phyloP scores from a whole-genome alignment of 139 green algal genomes.

The Coelastrella sp. region DNA sequence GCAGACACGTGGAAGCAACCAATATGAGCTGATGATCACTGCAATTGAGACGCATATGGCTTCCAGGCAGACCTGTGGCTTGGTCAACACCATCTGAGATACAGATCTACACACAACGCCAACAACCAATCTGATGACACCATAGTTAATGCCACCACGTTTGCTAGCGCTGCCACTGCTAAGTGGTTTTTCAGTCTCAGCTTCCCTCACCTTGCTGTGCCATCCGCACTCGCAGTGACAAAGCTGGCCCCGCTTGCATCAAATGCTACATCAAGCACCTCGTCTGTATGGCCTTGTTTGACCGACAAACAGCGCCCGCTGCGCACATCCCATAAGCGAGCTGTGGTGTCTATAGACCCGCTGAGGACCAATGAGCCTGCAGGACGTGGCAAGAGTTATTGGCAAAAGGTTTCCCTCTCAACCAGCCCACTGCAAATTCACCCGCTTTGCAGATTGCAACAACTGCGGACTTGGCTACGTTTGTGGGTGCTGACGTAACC shows the following conservation, averaged over 20 bases:
- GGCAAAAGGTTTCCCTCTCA: background rate
- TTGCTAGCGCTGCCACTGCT: background rate
- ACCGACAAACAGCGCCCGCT: conserved; percentile 71
- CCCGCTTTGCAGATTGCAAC: no score
- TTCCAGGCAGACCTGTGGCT: background rate
- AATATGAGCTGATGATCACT: background rate
- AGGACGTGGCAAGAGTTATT: background rate
- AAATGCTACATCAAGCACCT: conserved; percentile 85
- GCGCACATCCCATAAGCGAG: conserved; percentile 76
- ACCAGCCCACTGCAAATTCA: no score
- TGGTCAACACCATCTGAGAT: background rate
- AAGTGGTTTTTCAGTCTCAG: background rate
- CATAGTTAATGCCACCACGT: background rate
- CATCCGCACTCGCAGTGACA: conserved; percentile 76
- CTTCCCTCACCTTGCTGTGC: conserved; percentile 64
- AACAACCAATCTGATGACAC: background rate
- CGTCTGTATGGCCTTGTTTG: conserved; percentile 80
- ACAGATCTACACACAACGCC: no score
- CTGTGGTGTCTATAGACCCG: conserved; percentile 80
- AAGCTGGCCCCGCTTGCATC: conserved; percentile 72
- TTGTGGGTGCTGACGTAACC: no score
- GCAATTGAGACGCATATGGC: background rate
- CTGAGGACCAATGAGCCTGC: conserved; percentile 68
- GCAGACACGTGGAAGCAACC: background rate
- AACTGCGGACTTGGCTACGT: no score